Conservation (phyloP, 768 basidiomycete genomes). For the Mrakia blollopis region DNA sequence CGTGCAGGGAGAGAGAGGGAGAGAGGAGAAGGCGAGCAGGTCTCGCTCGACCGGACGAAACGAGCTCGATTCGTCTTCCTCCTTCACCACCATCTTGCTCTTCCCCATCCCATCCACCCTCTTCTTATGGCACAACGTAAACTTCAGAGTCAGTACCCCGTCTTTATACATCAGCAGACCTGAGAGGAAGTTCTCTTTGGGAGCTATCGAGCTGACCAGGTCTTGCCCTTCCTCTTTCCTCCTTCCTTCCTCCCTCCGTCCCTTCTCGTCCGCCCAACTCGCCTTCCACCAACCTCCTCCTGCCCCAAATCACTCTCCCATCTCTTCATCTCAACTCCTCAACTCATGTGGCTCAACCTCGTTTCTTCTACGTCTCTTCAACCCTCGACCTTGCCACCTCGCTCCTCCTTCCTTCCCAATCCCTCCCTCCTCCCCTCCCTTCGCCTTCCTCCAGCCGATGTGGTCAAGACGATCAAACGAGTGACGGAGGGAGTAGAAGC, state of each 20-base stretch:
- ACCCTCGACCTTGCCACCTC: background rate
- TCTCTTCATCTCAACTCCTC: background rate
- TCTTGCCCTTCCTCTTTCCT: background rate
- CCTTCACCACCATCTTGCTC: background rate
- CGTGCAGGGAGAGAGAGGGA: too few species aligned
- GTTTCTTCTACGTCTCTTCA: background rate
- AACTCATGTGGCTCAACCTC: background rate
- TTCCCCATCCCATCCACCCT: background rate
- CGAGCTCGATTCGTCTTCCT: background rate
- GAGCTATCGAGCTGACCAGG: background rate
- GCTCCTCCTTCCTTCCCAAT: background rate
- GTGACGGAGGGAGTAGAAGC: conserved; percentile 78
- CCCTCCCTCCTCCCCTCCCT: background rate
- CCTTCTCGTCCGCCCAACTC: background rate
- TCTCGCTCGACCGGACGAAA: too few species aligned
- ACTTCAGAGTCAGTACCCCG: conserved; percentile 21
- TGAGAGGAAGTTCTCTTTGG: background rate
- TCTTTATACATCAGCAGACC: background rate
- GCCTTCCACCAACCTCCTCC: background rate
- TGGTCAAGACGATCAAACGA: conserved; percentile 97
- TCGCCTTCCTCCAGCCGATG: conserved; percentile 65
- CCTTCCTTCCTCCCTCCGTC: background rate
- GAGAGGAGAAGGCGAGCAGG: too few species aligned
- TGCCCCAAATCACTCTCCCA: background rate
- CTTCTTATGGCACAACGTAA: conserved; percentile 30